Evolutionary conservation across 257 asterid genomes (phyloP).

Genomic region (Solanum phureja): DNA sequence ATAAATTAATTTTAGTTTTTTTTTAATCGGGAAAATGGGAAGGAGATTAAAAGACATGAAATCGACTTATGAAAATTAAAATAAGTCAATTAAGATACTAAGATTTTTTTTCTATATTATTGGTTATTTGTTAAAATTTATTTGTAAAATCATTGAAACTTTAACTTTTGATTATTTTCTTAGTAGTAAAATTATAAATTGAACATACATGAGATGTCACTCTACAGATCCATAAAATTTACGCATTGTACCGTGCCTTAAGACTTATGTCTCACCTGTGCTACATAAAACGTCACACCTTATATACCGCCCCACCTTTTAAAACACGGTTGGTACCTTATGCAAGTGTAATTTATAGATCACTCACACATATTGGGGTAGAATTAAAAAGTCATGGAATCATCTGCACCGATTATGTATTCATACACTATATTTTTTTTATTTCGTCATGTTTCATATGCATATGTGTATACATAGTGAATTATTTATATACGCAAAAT

Average conservation of each 20-base stretch:
- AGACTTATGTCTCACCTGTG: no score
- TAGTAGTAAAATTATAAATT: no score
- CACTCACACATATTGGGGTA: background rate
- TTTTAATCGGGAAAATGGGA: no score
- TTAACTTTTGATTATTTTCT: no score
- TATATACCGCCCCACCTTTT: background rate
- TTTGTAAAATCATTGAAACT: no score
- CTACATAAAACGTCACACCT: background rate
- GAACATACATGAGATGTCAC: no score
- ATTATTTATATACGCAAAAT: background rate
- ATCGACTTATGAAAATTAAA: background rate
- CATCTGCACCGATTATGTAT: background rate
- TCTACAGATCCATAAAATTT: no score
- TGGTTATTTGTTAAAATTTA: no score
- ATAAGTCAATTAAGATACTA: background rate
- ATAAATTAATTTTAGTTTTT: background rate
- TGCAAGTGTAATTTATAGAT: background rate
- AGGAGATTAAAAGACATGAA: background rate
- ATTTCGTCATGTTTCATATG: background rate
- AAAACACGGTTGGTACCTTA: background rate
- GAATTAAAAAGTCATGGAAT: background rate
- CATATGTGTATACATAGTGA: background rate
- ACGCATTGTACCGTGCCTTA: fast-evolving
- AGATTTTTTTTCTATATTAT: background rate
- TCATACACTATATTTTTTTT: background rate